A percentile compares a stretch with the other conserved stretches of the same genome.
Evolutionary conservation across 208 protist species (phyloP).

Genomic region (Phytomonas sp.): DNA sequence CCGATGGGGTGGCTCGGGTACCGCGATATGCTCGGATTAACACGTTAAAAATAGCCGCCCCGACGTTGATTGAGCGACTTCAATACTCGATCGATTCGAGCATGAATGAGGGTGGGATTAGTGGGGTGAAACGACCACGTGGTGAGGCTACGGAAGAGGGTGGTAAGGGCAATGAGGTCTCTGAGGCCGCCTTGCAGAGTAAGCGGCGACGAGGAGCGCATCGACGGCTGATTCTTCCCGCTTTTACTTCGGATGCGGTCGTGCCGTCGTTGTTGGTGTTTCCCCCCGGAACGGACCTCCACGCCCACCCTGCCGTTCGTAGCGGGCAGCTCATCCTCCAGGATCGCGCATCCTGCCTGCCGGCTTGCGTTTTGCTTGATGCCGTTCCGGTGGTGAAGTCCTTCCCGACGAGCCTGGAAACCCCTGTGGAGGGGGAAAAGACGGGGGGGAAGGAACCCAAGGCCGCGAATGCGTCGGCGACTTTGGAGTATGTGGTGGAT

Average conservation of each 20-base stretch:
- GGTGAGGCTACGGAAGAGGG: background rate
- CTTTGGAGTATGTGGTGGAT: slow-evolving; percentile 79
- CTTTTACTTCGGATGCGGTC: slow-evolving; percentile 61
- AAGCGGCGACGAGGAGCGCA: slow-evolving; percentile 2
- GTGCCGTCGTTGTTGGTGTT: slow-evolving; percentile 80
- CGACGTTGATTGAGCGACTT: slow-evolving; percentile 57
- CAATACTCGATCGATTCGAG: slow-evolving; percentile 25
- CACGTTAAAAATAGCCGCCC: slow-evolving; percentile 73
- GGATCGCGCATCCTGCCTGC: slow-evolving; percentile 88
- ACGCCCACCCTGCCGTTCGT: slow-evolving; percentile 79
- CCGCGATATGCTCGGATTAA: slow-evolving; percentile 85
- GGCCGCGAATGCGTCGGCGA: background rate
- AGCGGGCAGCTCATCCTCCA: slow-evolving; percentile 83
- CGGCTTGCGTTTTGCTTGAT: slow-evolving; percentile 77
- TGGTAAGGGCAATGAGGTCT: background rate
- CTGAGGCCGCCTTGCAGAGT: slow-evolving; percentile 8
- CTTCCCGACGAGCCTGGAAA: background rate
- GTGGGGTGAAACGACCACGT: background rate
- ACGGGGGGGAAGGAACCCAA: background rate
- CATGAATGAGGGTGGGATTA: slow-evolving; percentile 5
- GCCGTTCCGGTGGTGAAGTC: slow-evolving; percentile 31
- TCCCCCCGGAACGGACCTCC: slow-evolving; percentile 75
- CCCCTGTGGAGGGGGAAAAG: background rate
- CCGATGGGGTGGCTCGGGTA: slow-evolving; percentile 10
- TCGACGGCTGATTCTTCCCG: slow-evolving; percentile 25